Evolutionary conservation across 805 yeast genomes (phyloP).

Genomic region (Saccharomycopsis guyanensis): DNA sequence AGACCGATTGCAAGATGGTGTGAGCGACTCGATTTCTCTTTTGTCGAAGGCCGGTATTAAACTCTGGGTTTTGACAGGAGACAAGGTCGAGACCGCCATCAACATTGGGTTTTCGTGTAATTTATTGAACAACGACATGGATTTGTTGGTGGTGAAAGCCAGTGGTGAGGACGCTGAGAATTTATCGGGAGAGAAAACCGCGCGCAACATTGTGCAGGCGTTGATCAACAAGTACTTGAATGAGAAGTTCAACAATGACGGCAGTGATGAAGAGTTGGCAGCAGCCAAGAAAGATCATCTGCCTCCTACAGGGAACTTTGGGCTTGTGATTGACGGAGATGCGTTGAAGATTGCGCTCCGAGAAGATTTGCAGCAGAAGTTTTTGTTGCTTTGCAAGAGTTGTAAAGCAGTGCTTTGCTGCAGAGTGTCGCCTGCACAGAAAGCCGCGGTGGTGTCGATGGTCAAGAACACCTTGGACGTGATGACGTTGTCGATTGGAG

Average conservation of each 20-base stretch:
- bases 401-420: conserved; percentile 80
- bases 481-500: conserved; percentile 84
- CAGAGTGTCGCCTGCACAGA: conserved; percentile 83
- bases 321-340: conserved; percentile 74
- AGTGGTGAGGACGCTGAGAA: conserved; percentile 47
- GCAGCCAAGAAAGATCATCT: conserved; percentile 49
- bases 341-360: conserved; percentile 53
- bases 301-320: conserved; percentile 61
- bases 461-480: conserved; percentile 71
- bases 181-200: conserved; percentile 32
- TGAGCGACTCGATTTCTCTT: conserved; percentile 68
- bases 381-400: conserved; percentile 65
- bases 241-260: conserved; percentile 38
- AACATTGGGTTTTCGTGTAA: conserved; percentile 85
- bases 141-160: conserved; percentile 47
- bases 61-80: conserved; percentile 83
- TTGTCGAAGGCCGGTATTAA: conserved; percentile 73
- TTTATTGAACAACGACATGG: conserved; percentile 67
- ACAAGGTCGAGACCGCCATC: conserved; percentile 83
- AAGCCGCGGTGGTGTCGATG: conserved; percentile 72
- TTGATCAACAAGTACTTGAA: conserved; percentile 46
- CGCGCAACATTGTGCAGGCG: conserved; percentile 35
- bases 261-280: conserved; percentile 39
- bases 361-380: conserved; percentile 42
- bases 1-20: conserved; percentile 80